Percentiles rank a stretch among this genome's conserved stretches.
Conservation (phyloP, 345 rosid species). For the Hibiscus trionum region DNA sequence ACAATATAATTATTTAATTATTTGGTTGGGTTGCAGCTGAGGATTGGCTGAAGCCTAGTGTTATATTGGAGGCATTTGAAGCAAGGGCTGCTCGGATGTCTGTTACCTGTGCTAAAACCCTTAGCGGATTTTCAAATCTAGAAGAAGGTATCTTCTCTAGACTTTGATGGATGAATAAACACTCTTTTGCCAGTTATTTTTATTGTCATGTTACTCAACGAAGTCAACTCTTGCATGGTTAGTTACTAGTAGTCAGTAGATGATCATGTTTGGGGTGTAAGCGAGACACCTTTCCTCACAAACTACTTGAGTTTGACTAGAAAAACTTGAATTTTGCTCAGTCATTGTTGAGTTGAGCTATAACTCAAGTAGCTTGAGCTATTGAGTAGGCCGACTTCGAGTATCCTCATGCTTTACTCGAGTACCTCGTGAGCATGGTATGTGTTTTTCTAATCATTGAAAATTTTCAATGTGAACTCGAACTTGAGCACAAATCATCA, state of each 20-base stretch:
- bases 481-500: not conserved
- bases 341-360: not conserved
- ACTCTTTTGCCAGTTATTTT: not conserved
- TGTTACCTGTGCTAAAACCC: conserved; percentile 67
- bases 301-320: not conserved
- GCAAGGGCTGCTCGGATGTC: conserved; percentile 85
- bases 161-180: not conserved
- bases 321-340: not conserved
- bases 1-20: not conserved
- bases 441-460: not conserved
- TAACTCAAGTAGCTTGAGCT: not conserved
- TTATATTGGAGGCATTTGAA: conserved; percentile 78
- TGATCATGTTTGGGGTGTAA: not conserved
- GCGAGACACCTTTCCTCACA: not conserved
- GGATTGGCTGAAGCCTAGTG: conserved; percentile 81
- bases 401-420: not conserved
- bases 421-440: not conserved
- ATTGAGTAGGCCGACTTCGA: not conserved
- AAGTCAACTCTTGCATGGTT: not conserved
- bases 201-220: not conserved
- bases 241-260: too few species aligned
- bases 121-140: conserved; percentile 56
- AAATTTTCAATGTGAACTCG: not conserved
- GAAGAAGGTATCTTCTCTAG: conserved; percentile 65
- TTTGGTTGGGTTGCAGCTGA: conserved; percentile 45